Evolutionary conservation across 2,329 filamentous ascomycete species (phyloP).

Genomic region (Shiraia bambusicola): DNA sequence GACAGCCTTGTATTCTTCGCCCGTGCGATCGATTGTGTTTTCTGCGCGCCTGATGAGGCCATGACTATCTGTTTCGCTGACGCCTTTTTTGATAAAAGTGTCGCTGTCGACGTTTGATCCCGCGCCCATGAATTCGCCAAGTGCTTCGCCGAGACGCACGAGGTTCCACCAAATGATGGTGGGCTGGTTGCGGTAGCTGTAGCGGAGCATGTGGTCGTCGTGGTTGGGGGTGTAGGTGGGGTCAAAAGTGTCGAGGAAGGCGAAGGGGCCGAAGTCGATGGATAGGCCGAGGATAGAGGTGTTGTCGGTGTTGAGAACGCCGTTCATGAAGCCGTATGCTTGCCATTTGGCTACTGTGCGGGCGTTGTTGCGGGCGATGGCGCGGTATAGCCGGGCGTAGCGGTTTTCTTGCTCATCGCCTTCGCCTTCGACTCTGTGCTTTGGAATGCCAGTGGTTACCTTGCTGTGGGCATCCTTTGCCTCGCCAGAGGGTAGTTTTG

Average conservation of each 20-base stretch:
- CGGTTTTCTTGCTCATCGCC: conserved; percentile 75
- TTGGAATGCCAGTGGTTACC: conserved; percentile 51
- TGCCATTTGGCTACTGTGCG: conserved; percentile 91
- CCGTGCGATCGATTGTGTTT: conserved; percentile 73
- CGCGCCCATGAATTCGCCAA: conserved; percentile 85
- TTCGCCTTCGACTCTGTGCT: conserved; percentile 66
- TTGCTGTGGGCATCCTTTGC: conserved; percentile 52
- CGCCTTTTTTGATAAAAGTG: conserved; percentile 70
- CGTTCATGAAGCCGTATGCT: conserved; percentile 98
- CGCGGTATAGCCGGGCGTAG: conserved; percentile 82
- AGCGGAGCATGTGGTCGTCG: conserved; percentile 83
- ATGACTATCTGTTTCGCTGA: conserved; percentile 67
- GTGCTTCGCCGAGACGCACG: conserved; percentile 81
- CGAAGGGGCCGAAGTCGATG: conserved; percentile 94
- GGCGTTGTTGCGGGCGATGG: conserved; percentile 83
- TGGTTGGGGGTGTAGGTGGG: conserved; percentile 95
- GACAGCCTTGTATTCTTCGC: conserved; percentile 84
- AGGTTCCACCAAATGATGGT: conserved; percentile 99
- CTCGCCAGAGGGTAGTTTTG: conserved; percentile 51
- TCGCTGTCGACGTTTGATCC: conserved; percentile 71
- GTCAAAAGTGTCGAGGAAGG: conserved; percentile 97
- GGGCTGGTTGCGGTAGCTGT: conserved; percentile 91
- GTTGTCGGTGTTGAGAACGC: conserved; percentile 96
- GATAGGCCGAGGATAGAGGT: conserved; percentile 87
- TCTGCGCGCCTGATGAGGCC: conserved; percentile 79